Percentiles rank a stretch among this genome's conserved stretches.
These are phyloP conservation scores for Diplodia sapinea DNA, from an alignment of 2,329 filamentous ascomycete genomes.

Conservation along the genomic window DNA sequence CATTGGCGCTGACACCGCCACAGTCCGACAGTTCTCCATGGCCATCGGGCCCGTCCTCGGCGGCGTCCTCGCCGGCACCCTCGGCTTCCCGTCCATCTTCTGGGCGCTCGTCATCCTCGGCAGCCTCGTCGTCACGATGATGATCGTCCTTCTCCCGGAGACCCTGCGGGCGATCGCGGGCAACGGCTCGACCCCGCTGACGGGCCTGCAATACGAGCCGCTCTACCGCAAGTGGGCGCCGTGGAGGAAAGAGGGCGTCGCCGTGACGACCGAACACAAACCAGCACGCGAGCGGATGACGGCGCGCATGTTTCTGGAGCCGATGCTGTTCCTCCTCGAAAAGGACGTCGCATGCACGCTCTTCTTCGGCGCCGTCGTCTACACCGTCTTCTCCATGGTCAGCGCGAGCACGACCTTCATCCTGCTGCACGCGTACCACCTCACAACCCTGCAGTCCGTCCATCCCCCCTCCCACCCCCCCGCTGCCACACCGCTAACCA, in stretches of 20 bases:
- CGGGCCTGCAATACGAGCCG: background rate
- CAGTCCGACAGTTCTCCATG: constrained; percentile 21
- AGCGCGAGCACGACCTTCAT: constrained; percentile 60
- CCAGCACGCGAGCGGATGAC: background rate
- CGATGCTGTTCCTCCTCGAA: constrained; percentile 31
- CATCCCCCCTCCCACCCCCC: no score
- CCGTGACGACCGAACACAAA: background rate
- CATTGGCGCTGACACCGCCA: background rate
- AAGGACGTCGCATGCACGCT: constrained; percentile 54
- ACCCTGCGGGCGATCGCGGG: constrained; percentile 43
- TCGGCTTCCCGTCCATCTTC: constrained; percentile 61
- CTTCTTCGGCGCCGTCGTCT: constrained; percentile 58
- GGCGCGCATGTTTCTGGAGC: constrained; percentile 17
- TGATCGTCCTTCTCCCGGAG: constrained; percentile 48
- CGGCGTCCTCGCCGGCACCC: constrained; percentile 53
- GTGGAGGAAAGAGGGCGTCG: background rate
- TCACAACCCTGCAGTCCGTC: constrained; percentile 49
- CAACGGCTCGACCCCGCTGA: constrained; percentile 29
- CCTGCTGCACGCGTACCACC: constrained; percentile 53
- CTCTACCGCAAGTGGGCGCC: constrained; percentile 6
- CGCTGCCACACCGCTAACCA: constrained; percentile 39
- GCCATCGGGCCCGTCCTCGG: constrained; percentile 59
- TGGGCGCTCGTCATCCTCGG: constrained; percentile 60
- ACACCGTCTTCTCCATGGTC: constrained; percentile 62
- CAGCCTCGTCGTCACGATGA: constrained; percentile 43